Conservation (phyloP, 495 filamentous ascomycete genomes). For the Durotheca rogersii region DNA sequence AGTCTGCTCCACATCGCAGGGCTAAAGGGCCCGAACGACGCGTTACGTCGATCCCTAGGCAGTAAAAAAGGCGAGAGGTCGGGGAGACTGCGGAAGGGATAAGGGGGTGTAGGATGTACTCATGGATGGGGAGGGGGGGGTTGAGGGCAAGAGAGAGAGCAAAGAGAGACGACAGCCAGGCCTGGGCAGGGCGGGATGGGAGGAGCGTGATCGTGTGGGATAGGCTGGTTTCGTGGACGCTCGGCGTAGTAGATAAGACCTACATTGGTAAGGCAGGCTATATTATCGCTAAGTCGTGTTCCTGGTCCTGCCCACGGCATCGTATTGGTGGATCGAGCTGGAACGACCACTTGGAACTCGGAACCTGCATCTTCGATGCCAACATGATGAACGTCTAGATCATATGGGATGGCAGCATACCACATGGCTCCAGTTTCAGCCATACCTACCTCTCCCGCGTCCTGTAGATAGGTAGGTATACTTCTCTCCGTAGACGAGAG, state of each 20-base stretch:
- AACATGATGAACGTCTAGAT: too few relatives aligned
- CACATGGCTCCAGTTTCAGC: slow-evolving; percentile 11
- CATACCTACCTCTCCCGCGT: neutral
- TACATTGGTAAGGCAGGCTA: slow-evolving; percentile 9
- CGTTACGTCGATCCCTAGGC: too few relatives aligned
- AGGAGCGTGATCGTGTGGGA: slow-evolving; percentile 15
- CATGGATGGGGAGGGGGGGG: too few relatives aligned
- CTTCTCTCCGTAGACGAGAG: too few relatives aligned
- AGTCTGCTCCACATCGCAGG: slow-evolving; percentile 25
- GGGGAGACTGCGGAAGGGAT: too few relatives aligned
- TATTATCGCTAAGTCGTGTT: slow-evolving; percentile 8
- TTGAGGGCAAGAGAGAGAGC: too few relatives aligned
- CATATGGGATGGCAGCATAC: slow-evolving; percentile 14
- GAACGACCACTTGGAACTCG: slow-evolving; percentile 10
- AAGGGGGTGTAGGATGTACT: too few relatives aligned
- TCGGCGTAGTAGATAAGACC: slow-evolving; percentile 10
- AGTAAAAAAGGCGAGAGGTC: too few relatives aligned
- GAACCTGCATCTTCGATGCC: slow-evolving; percentile 18
- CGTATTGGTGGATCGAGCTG: slow-evolving; percentile 1
- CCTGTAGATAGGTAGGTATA: too few relatives aligned
- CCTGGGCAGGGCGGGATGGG: slow-evolving; percentile 17
- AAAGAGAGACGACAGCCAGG: too few relatives aligned
- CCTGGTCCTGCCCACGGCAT: slow-evolving; percentile 4
- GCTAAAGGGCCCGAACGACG: slow-evolving; percentile 30
- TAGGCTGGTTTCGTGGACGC: slow-evolving; percentile 14